phyloP scores from a whole-genome alignment of 345 rosid species.

The Firmiana major region DNA sequence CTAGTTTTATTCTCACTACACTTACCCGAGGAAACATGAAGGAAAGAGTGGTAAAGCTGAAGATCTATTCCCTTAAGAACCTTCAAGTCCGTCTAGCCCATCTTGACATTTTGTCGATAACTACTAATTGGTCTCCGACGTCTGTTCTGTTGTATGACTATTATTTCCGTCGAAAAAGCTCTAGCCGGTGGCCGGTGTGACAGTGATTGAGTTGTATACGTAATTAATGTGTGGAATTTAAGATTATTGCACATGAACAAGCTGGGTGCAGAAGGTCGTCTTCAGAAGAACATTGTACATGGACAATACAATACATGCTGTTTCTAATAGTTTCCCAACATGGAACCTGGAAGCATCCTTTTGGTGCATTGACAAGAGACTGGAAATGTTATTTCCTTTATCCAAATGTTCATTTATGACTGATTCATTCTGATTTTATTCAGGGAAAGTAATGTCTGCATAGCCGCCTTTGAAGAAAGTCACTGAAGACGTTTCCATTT shows the following conservation, averaged over 20 bases:
- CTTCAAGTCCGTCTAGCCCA: too few species aligned
- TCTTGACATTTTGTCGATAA: background rate
- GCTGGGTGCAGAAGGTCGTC: background rate
- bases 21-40: conserved; percentile 6
- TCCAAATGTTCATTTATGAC: too few species aligned
- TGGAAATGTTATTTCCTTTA: background rate
- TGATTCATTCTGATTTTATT: too few species aligned
- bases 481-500: too few species aligned
- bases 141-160: conserved; percentile 9
- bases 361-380: background rate
- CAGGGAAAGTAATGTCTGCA: too few species aligned
- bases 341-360: background rate
- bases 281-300: conserved; percentile 1
- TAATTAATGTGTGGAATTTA: conserved; percentile 6
- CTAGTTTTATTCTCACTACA: conserved; percentile 5
- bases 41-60: conserved; percentile 16
- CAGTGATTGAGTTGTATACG: background rate
- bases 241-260: background rate
- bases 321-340: background rate
- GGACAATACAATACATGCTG: background rate
- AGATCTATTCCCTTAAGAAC: conserved; percentile 12
- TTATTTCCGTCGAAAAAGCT: background rate
- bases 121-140: background rate
- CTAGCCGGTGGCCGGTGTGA: background rate
- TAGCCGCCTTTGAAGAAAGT: too few species aligned